Evolutionary conservation across 2,329 filamentous ascomycete genomes (phyloP).

Genomic region (Herpotrichia juniperi): DNA sequence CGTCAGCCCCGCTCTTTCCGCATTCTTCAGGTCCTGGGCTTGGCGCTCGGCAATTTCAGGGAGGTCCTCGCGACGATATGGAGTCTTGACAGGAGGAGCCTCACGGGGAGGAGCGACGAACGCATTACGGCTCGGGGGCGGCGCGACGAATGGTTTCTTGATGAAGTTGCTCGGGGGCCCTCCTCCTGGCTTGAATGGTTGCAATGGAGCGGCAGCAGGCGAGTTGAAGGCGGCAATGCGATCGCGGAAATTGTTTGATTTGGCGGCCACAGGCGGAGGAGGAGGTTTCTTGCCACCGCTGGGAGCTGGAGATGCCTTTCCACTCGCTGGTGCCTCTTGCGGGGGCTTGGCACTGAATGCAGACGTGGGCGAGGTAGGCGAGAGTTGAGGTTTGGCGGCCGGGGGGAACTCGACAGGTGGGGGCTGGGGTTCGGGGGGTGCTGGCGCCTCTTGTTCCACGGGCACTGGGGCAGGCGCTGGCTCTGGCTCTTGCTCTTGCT

Average conservation of each 20-base stretch:
- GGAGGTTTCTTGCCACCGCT: conserved; percentile 55
- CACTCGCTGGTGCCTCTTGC: conserved; percentile 50
- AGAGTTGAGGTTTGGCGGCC: conserved; percentile 31
- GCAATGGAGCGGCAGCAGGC: conserved; percentile 78
- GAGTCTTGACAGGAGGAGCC: conserved; percentile 67
- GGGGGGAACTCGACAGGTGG: conserved; percentile 40
- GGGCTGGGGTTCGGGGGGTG: conserved; percentile 46
- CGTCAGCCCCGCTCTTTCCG: conserved; percentile 70
- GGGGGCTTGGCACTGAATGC: conserved; percentile 26
- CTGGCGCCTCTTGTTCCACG: conserved; percentile 29
- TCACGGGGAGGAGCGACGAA: conserved; percentile 82
- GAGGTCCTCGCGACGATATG: conserved; percentile 89
- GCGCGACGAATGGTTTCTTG: conserved; percentile 96
- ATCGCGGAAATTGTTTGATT: conserved; percentile 90
- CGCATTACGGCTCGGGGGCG: conserved; percentile 89
- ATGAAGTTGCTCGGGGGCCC: conserved; percentile 72
- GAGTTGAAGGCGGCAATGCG: conserved; percentile 98
- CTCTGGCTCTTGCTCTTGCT: no score
- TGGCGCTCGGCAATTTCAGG: conserved; percentile 68
- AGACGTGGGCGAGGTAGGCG: conserved; percentile 36
- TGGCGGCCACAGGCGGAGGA: conserved; percentile 73
- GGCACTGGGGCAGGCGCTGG: conserved; percentile 23
- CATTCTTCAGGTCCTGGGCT: conserved; percentile 68
- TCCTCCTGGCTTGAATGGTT: conserved; percentile 85
- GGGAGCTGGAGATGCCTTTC: conserved; percentile 41